phyloP scores from a whole-genome alignment of 768 basidiomycete genomes.

The Suillus luteus region DNA sequence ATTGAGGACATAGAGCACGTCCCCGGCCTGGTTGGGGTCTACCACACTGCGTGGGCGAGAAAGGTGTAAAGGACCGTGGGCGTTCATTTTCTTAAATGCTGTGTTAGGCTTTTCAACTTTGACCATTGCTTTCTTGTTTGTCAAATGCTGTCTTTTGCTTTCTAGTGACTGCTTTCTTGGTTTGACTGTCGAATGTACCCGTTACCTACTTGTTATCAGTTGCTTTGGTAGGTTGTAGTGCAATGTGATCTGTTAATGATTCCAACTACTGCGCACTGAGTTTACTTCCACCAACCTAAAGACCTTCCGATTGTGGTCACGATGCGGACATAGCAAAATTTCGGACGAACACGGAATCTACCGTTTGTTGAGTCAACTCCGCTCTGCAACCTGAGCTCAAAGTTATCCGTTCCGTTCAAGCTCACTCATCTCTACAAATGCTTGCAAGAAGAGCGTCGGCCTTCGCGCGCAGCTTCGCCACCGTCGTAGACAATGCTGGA shows the following conservation, averaged over 20 bases:
- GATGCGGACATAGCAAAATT: constrained; percentile 12
- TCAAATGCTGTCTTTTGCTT: constrained; percentile 6
- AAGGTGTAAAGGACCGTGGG: constrained; percentile 22
- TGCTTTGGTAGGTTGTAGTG: neutral
- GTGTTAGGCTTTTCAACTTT: constrained; percentile 3
- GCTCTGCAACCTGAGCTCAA: constrained; percentile 17
- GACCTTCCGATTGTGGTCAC: constrained; percentile 6
- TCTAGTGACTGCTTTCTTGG: neutral
- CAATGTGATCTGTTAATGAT: neutral
- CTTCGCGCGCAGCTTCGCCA: constrained; percentile 75
- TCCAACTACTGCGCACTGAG: neutral
- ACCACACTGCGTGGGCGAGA: constrained; percentile 52
- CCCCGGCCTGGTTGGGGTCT: constrained; percentile 49
- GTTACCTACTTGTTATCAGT: constrained; percentile 7
- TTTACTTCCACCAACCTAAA: neutral
- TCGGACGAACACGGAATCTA: constrained; percentile 32
- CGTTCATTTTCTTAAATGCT: neutral
- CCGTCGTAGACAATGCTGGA: constrained; percentile 76
- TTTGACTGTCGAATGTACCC: constrained; percentile 2
- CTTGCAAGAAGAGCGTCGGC: constrained; percentile 63
- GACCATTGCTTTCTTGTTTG: neutral
- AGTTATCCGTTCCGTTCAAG: constrained; percentile 15
- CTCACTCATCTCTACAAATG: constrained; percentile 47
- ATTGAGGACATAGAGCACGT: constrained; percentile 48
- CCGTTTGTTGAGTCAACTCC: constrained; percentile 28